Evolutionary conservation across 164 flowering plant species (phyloP), one percentile per base, ranked within the genome.

Genomic region (Tetrastigma voinierianum): DNA sequence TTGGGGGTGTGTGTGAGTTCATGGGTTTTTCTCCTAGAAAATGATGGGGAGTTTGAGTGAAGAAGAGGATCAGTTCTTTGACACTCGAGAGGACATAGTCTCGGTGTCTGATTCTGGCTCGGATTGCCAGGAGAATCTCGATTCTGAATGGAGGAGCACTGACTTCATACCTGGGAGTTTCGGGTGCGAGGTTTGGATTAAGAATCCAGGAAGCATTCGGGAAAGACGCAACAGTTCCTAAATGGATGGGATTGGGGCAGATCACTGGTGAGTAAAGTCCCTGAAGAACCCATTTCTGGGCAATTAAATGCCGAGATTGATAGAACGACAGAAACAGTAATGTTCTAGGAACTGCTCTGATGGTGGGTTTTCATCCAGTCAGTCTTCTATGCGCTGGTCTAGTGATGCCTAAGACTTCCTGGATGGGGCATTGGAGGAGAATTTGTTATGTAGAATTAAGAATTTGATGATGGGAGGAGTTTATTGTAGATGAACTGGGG

Each of bases 161-260:
- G 51, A 40, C 62, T 25, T 46, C 51, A 67, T 48, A 7, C 60
- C 66, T 1, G 43, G 64, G 51, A 69, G 69, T 69, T 66, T 77
- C 10, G 64, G 51, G 1, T 85, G 81, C 59, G 92, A 88, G 20
- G 66, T 83, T 45, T 90, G 97, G 97, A 69, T 71, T 48, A 73
- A 63, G 67, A 77, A 73, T 4, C 84, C 81, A 0, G 79, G 64
- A 6, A 82, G 85, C 58, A 77, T 86, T 51, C 63, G 55, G 13
- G 90, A 83, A 23, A 78, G 97, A 7, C 84, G 97, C 2, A 47
- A 57, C 20, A 83, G 57, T 88, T 88, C 61, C 46, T 88, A 71
- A 72, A 58, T 77, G 74, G 81, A 78, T 86, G 87, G 87, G 91
- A 61, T 64, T 83, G 44, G 64, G 46, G n/a, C 51, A 15, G 81